phyloP scores from a whole-genome alignment of 116 monocot species.

The Phalaenopsis hybrid region DNA sequence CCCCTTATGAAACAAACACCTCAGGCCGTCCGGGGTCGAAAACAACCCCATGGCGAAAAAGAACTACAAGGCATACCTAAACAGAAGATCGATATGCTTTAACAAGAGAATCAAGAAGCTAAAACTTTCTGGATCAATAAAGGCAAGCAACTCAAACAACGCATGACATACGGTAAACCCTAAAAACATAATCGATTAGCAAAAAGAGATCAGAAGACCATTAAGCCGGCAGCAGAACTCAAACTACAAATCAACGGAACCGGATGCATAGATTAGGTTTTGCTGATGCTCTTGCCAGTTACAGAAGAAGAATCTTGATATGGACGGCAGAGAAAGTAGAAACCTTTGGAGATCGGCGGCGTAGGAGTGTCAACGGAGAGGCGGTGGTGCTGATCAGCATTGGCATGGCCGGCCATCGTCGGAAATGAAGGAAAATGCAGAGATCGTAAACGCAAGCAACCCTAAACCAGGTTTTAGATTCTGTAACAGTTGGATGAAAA shows the following conservation, averaged over 20 bases:
- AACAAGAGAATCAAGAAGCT: neutral
- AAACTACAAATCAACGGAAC: neutral
- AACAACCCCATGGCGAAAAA: neutral
- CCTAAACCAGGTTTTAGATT: conserved; percentile 6
- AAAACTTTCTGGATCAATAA: neutral
- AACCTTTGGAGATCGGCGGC: conserved; percentile 16
- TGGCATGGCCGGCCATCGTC: conserved; percentile 10
- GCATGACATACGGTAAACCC: conserved; percentile 3
- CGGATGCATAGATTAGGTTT: neutral
- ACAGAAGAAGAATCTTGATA: neutral
- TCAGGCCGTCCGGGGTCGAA: neutral
- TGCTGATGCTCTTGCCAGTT: neutral
- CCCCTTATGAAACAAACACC: neutral
- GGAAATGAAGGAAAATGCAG: neutral
- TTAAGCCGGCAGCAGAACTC: neutral
- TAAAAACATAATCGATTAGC: neutral
- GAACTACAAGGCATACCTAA: neutral
- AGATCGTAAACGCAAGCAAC: conserved; percentile 1
- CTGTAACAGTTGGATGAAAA: neutral
- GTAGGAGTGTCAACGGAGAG: conserved; percentile 13
- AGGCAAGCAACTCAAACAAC: neutral
- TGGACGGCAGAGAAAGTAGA: neutral
- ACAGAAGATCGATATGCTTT: neutral
- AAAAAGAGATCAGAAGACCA: neutral
- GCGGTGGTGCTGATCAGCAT: conserved; percentile 4